Evolutionary conservation across 352 stramenopile genomes (phyloP).

Genomic region (Globisporangium emineosum): DNA sequence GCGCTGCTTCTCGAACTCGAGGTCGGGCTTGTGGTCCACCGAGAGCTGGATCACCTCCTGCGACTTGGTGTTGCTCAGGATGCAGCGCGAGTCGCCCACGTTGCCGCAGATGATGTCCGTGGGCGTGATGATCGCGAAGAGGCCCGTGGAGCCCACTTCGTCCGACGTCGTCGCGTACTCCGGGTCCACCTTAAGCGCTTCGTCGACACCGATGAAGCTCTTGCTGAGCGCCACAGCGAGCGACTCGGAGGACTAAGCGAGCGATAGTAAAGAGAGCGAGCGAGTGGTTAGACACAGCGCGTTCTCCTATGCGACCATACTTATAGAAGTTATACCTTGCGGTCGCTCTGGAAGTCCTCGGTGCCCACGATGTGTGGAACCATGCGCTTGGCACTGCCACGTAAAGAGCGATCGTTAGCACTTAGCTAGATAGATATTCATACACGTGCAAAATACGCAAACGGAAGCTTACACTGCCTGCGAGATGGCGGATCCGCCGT

Average conservation of each 20-base stretch:
- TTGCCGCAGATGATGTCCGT: conserved; percentile 82
- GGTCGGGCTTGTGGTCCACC: conserved; percentile 83
- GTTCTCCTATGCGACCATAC: neutral
- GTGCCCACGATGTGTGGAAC: conserved; percentile 56
- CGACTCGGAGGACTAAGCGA: conserved; percentile 51
- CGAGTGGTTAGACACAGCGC: neutral
- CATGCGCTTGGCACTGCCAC: conserved; percentile 65
- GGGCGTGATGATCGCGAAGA: conserved; percentile 79
- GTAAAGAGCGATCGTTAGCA: neutral
- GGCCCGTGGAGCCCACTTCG: conserved; percentile 78
- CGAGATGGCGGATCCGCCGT: conserved; percentile 69
- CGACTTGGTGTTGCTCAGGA: conserved; percentile 73
- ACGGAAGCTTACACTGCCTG: conserved; percentile 48
- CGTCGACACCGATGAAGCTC: conserved; percentile 71
- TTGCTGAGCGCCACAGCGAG: conserved; percentile 72
- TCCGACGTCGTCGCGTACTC: conserved; percentile 61
- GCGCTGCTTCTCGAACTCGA: conserved; percentile 84
- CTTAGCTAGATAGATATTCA: neutral
- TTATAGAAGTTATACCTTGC: conserved; percentile 29
- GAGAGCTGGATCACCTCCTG: conserved; percentile 78
- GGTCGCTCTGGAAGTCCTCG: conserved; percentile 71
- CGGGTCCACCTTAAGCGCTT: conserved; percentile 68
- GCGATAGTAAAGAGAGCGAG: neutral
- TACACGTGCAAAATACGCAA: neutral
- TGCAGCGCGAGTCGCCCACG: conserved; percentile 83